Conservation (phyloP, 345 rosid species). For the Salix udensis region DNA sequence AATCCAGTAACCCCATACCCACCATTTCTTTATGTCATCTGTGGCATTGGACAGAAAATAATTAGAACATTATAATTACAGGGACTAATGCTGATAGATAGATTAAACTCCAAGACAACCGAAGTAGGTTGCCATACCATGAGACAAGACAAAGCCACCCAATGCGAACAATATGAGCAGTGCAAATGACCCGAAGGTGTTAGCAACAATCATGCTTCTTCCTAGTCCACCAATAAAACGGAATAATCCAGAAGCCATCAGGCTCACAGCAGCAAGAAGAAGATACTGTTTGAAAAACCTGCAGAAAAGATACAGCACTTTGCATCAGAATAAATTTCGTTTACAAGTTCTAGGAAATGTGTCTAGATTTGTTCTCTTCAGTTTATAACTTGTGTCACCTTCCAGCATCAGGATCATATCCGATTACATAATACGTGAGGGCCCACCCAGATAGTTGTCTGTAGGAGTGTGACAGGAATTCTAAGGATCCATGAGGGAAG, state of each 20-base stretch:
- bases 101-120: no score
- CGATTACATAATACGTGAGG: slow-evolving; percentile 63
- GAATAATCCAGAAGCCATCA: slow-evolving; percentile 66
- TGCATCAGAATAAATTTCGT: not conserved
- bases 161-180: slow-evolving; percentile 51
- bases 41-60: not conserved
- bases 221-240: slow-evolving; percentile 52
- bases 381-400: slow-evolving; percentile 40
- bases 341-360: not conserved
- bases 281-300: slow-evolving; percentile 74
- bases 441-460: slow-evolving; percentile 57
- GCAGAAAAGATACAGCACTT: not conserved
- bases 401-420: slow-evolving; percentile 64
- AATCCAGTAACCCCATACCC: slow-evolving; percentile 86
- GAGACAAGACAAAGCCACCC: slow-evolving; percentile 65
- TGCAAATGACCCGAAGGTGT: slow-evolving; percentile 60
- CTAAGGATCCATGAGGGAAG: slow-evolving; percentile 81
- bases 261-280: slow-evolving; percentile 43
- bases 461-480: slow-evolving; percentile 61
- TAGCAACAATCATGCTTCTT: slow-evolving; percentile 61
- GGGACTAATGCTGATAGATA: no score
- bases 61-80: not conserved
- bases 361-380: not conserved
- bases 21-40: slow-evolving; percentile 80
- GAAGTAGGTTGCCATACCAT: slow-evolving; percentile 21